Conservation (phyloP, 2,329 filamentous ascomycete species). For the Fusarium pseudonygamai region DNA sequence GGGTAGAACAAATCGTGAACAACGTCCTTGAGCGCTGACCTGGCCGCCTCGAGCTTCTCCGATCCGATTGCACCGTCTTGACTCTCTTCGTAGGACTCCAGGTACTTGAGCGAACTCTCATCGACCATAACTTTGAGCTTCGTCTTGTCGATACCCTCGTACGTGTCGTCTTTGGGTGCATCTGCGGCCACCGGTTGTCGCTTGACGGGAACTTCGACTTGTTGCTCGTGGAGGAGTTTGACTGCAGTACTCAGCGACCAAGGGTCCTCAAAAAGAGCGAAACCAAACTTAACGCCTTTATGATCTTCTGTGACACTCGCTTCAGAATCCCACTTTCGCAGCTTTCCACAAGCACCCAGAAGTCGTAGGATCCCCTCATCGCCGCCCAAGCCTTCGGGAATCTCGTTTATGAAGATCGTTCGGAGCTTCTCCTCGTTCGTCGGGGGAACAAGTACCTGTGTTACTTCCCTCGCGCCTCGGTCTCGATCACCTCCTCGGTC, state of each 20-base stretch:
- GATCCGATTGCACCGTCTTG: conserved; percentile 72
- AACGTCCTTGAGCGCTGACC: conserved; percentile 72
- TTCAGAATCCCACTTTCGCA: conserved; percentile 87
- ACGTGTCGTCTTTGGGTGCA: conserved; percentile 55
- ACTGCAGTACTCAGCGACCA: conserved; percentile 87
- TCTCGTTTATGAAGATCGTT: conserved; percentile 88
- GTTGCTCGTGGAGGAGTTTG: conserved; percentile 82
- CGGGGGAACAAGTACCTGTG: conserved; percentile 80
- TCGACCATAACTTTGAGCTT: conserved; percentile 81
- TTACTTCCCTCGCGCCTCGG: conserved; percentile 72
- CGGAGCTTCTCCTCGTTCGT: conserved; percentile 90
- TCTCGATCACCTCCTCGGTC: conserved; percentile 74
- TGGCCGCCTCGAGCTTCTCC: conserved; percentile 75
- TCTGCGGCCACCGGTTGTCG: conserved; percentile 68
- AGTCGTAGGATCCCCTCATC: conserved; percentile 84
- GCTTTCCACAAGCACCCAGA: conserved; percentile 76
- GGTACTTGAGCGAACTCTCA: conserved; percentile 81
- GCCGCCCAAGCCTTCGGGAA: conserved; percentile 79
- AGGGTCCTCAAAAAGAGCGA: conserved; percentile 93
- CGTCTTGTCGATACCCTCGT: conserved; percentile 71
- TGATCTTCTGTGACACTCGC: conserved; percentile 69
- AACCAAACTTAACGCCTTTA: conserved; percentile 88
- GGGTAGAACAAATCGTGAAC: conserved; percentile 80
- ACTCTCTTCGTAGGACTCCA: conserved; percentile 80
- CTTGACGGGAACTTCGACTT: conserved; percentile 84